Conservation (phyloP, 1,284 basidiomycete species). For the Tausonia pullulans region DNA sequence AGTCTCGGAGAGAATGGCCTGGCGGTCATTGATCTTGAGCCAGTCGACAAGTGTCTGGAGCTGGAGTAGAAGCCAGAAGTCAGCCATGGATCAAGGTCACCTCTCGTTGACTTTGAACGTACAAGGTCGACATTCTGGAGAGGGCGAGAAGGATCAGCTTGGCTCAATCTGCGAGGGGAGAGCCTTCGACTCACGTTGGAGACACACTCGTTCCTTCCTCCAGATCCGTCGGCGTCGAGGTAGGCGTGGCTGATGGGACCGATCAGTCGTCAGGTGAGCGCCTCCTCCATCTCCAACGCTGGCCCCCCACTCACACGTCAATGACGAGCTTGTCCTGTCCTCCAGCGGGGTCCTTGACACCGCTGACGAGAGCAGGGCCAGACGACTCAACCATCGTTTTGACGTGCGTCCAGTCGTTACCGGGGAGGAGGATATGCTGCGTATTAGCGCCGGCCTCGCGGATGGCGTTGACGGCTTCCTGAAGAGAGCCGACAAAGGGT, state of each 20-base stretch:
- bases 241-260: constrained; percentile 40
- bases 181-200: too few species aligned
- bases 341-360: constrained; percentile 47
- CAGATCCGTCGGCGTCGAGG: constrained; percentile 49
- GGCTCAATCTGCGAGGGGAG: too few species aligned
- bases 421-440: constrained; percentile 30
- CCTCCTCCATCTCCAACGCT: neutral
- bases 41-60: constrained; percentile 41
- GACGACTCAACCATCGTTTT: constrained; percentile 12
- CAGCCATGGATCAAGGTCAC: too few species aligned
- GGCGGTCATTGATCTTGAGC: constrained; percentile 43
- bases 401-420: constrained; percentile 28
- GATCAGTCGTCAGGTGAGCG: neutral
- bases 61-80: constrained; percentile 19
- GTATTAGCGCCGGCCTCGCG: constrained; percentile 30
- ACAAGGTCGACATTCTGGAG: too few species aligned
- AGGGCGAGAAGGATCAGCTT: too few species aligned
- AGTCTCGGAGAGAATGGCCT: constrained; percentile 49
- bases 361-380: constrained; percentile 29
- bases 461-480: constrained; percentile 32
- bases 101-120: too few species aligned
- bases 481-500: constrained; percentile 19
- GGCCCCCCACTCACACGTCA: constrained; percentile 35
- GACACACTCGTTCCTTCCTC: constrained; percentile 19
- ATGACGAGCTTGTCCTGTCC: constrained; percentile 45